Percentiles rank a stretch among this genome's conserved stretches.
Conservation (phyloP, 257 asterid genomes). For the Plantago elongata region DNA sequence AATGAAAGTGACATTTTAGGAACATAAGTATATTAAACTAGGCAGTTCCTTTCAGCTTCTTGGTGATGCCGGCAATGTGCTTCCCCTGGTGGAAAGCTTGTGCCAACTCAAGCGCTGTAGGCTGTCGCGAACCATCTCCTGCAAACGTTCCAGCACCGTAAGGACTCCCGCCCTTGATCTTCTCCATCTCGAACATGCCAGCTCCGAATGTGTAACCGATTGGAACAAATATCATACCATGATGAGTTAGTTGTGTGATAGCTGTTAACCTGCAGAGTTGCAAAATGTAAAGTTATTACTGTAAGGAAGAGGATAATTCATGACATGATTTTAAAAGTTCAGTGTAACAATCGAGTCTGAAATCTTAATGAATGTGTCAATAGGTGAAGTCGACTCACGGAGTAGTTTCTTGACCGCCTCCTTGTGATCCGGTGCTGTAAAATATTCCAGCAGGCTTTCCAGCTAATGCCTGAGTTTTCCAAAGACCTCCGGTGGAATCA, state of each 20-base stretch:
- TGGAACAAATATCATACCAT: conserved; percentile 64
- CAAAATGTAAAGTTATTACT: no score
- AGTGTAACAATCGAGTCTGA: no score
- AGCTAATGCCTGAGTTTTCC: conserved; percentile 43
- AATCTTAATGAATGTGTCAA: no score
- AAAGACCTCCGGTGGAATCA: conserved; percentile 53
- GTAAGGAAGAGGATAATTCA: no score
- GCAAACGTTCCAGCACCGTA: conserved; percentile 59
- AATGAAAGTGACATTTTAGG: no score
- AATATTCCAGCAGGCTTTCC: conserved; percentile 63
- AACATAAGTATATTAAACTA: no score
- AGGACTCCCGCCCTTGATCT: conserved; percentile 60
- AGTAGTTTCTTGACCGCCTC: conserved; percentile 67
- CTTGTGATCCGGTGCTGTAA: conserved; percentile 56
- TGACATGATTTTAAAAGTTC: no score
- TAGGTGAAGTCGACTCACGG: conserved; percentile 29
- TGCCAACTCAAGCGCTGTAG: conserved; percentile 40
- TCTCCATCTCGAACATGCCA: conserved; percentile 59
- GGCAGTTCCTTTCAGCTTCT: no score
- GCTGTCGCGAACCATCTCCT: conserved; percentile 65
- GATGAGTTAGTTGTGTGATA: conserved; percentile 40
- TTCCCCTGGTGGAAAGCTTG: conserved; percentile 27
- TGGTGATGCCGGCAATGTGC: no score
- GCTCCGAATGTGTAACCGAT: conserved; percentile 61
- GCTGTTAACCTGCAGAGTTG: no score